These are phyloP conservation scores for Eremothecium coryli DNA, from an alignment of 1,139 yeast species.

Conservation along the genomic window DNA sequence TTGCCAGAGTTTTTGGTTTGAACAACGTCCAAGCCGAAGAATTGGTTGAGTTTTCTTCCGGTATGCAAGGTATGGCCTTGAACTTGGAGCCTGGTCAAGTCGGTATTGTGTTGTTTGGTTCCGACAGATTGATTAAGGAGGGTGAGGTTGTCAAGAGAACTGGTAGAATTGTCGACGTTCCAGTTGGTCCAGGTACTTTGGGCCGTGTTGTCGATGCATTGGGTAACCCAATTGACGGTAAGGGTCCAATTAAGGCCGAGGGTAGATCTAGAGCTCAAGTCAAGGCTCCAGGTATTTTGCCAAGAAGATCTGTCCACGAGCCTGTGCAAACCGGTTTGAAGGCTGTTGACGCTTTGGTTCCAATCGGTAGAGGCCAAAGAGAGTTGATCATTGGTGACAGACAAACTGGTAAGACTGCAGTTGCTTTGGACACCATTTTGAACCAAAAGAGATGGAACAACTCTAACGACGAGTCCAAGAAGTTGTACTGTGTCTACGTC, in stretches of 20 bases:
- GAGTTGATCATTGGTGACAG: conserved; percentile 99
- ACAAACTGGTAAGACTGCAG: conserved; percentile 99
- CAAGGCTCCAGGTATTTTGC: conserved; percentile 99
- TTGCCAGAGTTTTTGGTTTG: conserved; percentile 99
- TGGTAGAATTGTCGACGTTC: conserved; percentile 98
- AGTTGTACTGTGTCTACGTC: conserved; percentile 99
- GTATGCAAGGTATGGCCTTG: conserved; percentile 99
- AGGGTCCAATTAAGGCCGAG: conserved; percentile 91
- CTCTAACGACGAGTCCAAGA: conserved; percentile 91
- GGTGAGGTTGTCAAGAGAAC: conserved; percentile 99
- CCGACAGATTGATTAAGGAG: conserved; percentile 97
- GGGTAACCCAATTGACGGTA: conserved; percentile 99
- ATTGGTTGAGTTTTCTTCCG: conserved; percentile 97
- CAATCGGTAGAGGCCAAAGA: conserved; percentile 99
- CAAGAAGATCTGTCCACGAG: conserved; percentile 97
- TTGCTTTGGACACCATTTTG: conserved; percentile 94
- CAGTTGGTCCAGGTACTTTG: conserved; percentile 95
- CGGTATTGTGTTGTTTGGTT: conserved; percentile 99
- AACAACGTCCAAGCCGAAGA: conserved; percentile 99
- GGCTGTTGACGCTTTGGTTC: conserved; percentile 98
- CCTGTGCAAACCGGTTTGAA: conserved; percentile 99
- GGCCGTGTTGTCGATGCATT: conserved; percentile 99
- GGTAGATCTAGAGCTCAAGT: conserved; percentile 92
- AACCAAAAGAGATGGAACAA: conserved; percentile 99
- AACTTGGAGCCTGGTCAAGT: conserved; percentile 99